phyloP scores from a whole-genome alignment of 1,284 basidiomycete genomes.

The Microbotryum silenes-acaulis region DNA sequence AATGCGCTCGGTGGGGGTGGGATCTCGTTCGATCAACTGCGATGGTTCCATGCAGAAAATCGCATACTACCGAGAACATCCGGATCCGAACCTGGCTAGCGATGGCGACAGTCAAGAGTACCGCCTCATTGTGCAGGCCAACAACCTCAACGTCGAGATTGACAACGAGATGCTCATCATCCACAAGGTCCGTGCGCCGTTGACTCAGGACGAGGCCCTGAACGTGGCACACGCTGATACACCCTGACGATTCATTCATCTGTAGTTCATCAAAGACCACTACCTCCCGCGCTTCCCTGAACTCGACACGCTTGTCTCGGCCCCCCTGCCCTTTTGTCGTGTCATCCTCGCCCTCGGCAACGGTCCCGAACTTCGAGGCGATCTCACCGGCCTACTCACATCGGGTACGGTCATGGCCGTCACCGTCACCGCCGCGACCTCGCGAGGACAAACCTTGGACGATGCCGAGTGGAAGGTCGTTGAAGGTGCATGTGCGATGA shows the following conservation, averaged over 20 bases:
- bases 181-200: constrained; percentile 62
- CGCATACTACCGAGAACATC: constrained; percentile 68
- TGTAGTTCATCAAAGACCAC: constrained; percentile 92
- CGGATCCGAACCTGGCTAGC: constrained; percentile 57
- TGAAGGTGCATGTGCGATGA: constrained; percentile 75
- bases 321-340: constrained; percentile 80
- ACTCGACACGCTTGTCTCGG: constrained; percentile 85
- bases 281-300: constrained; percentile 95
- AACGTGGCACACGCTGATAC: no score
- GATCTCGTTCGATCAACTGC: background rate
- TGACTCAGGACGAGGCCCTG: no score
- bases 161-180: constrained; percentile 97
- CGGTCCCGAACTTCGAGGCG: constrained; percentile 54
- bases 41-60: constrained; percentile 59
- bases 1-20: background rate
- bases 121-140: constrained; percentile 89
- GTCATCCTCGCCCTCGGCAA: constrained; percentile 86
- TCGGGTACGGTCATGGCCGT: constrained; percentile 95
- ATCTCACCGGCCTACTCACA: constrained; percentile 74
- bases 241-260: background rate
- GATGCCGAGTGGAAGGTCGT: constrained; percentile 71
- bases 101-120: constrained; percentile 88
- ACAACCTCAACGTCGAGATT: constrained; percentile 95
- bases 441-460: constrained; percentile 65
- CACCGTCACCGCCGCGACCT: constrained; percentile 87